phyloP scores from a whole-genome alignment of 768 basidiomycete species.

The Chiua virens region DNA sequence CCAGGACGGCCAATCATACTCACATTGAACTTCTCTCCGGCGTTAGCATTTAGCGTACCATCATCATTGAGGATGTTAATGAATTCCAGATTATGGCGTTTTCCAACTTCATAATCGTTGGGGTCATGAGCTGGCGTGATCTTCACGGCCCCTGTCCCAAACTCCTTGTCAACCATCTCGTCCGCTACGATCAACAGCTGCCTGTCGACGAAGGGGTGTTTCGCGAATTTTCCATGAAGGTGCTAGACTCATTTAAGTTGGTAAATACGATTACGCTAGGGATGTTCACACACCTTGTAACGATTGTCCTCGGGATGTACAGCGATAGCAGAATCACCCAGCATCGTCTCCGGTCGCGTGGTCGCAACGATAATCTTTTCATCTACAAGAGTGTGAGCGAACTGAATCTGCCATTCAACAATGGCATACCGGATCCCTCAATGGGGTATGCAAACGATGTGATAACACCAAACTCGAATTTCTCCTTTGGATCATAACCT shows the following conservation, averaged over 20 bases:
- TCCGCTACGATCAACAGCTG: conserved; percentile 88
- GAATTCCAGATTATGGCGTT: conserved; percentile 84
- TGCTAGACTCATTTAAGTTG: conserved; percentile 47
- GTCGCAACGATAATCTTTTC: conserved; percentile 94
- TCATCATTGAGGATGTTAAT: conserved; percentile 96
- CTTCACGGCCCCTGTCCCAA: conserved; percentile 98
- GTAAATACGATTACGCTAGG: not conserved
- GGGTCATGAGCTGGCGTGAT: conserved; percentile 98
- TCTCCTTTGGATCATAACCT: conserved; percentile 93
- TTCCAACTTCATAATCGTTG: conserved; percentile 94
- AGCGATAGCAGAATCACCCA: conserved; percentile 96
- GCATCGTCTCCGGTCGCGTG: conserved; percentile 97
- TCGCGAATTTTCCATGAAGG: conserved; percentile 89
- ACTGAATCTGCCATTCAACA: not conserved
- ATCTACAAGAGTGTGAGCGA: conserved; percentile 42
- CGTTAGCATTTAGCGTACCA: conserved; percentile 91
- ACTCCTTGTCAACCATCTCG: conserved; percentile 87
- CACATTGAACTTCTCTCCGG: conserved; percentile 75
- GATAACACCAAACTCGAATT: conserved; percentile 95
- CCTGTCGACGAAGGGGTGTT: conserved; percentile 86
- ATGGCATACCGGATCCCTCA: conserved; percentile 69
- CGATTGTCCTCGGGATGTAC: conserved; percentile 92
- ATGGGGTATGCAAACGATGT: conserved; percentile 95
- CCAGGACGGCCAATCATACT: conserved; percentile 6
- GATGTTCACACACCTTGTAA: conserved; percentile 65